Base-by-base conservation (phyloP, 2,329 filamentous ascomycete species). In the Harringtonia lauricola region DNA sequence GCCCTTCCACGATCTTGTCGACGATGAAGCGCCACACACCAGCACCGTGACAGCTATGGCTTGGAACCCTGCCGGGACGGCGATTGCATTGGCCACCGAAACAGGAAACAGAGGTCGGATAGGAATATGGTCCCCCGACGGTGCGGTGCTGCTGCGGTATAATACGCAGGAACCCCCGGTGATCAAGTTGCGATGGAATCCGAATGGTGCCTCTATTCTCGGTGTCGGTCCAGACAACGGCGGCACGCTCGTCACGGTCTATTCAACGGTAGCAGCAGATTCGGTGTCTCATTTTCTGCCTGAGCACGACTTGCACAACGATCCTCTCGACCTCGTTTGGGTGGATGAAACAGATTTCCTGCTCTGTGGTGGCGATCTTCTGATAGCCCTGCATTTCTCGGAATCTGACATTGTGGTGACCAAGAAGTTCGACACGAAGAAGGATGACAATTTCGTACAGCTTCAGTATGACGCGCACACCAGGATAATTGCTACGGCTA, bases 141-240 rank as follows among this genome's bases (percentile, higher is more conserved):
- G 76, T 17, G 63, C 61, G 22, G 64, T 65, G 41, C 52, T 76
- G 21, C 66, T 76, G 39, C 65, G 69, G 19, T 72, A 77, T 57
- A 71, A 77, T 50, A 66, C 73, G 22, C 64, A 73, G 31, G 76
- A 79, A 51, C 68, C 75, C n/a, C 76, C 77, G 14, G 65, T 81
- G 39, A 70, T 78, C 52, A 79, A 76, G 55, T 62, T 81, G 19
- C 67, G 68, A 38, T 81, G 78, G 76, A 80, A 76, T 54, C 71
- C 70, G 2, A 67, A 61, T 49, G 71, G 71, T 48, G 64, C 66
- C 1, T 66, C 67, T n/a, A 66, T 80, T 28, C 61, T 82, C 14
- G 69, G 70, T 48, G 68, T 82, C 36, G 72, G 73, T 2, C 74
- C 75, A 1, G 68, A 72, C 45, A 71, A 70, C 41, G 65, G 62